Evolutionary conservation across 768 basidiomycete species (phyloP), one percentile per base, ranked within the genome.

Genomic region (Mycena olivaceomarginata): DNA sequence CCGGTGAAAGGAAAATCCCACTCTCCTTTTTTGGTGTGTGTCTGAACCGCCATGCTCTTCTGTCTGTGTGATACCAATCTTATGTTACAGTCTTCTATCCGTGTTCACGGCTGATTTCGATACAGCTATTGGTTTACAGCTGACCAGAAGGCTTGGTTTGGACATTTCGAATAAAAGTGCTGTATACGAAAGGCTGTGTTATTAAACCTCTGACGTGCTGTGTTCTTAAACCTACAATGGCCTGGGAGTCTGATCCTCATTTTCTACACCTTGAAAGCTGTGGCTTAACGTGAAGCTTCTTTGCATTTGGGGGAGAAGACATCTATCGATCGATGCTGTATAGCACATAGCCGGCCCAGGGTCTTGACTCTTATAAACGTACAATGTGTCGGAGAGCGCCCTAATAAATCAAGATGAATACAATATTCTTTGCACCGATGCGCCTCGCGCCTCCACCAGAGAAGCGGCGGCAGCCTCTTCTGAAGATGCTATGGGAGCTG

Each of bases 361-460:
- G 43, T 4, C 43, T 13, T 45, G 43, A 45, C 43, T 45, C 43
- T 45, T 45, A 45, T 45, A 45, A 45, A 45, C 43, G 13, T 9
- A 13, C 43, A 4, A 45, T 45, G 43, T 45, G 43, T 45, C 43
- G 43, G 43, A 45, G 43, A 45, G 13, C 13, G 43, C 43, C 43
- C 43, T 45, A 45, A 45, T 45, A 25, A 56, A n/a, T 56, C 20
- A 60, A 39, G 43, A 70, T 62, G 70, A 71, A 63, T 31, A 71
- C 70, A 53, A 71, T 71, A 63, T 71, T 71, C 70, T 71, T 71
- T 71, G 70, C 62, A n/a, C 70, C 70, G 40, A 63, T 71, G 70
- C 70, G 70, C 37, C 60, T 71, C 70, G 46, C 70, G 62, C 70
- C 70, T 45, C 69, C 69, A 31, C 69, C 69, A 48, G 60, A 70